phyloP scores from a whole-genome alignment of 1,284 basidiomycete genomes.

The Gymnopus androsaceus region DNA sequence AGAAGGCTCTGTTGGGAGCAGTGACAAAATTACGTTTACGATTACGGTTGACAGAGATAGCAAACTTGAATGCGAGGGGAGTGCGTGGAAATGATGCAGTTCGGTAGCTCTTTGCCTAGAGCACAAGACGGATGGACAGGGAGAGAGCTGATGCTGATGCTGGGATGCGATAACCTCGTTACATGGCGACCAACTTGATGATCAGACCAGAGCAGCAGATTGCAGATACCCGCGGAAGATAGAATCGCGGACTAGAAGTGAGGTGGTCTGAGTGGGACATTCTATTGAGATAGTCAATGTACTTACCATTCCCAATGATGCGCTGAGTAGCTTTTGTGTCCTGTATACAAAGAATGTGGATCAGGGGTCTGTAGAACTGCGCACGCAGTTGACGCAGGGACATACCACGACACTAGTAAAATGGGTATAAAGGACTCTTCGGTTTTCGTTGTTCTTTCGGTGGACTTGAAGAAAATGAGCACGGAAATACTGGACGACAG shows the following conservation, averaged over 20 bases:
- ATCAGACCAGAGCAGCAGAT: constrained; percentile 66
- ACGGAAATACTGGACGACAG: constrained; percentile 79
- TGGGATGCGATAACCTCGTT: no score
- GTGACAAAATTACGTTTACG: no score
- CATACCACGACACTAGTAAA: constrained; percentile 77
- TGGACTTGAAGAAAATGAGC: constrained; percentile 83
- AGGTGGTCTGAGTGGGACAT: constrained; percentile 15
- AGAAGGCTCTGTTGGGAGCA: no score
- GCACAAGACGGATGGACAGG: no score
- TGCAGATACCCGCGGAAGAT: constrained; percentile 74
- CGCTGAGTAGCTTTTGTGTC: constrained; percentile 80
- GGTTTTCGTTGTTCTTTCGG: constrained; percentile 74
- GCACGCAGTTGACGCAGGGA: constrained; percentile 19
- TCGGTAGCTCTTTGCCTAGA: no score
- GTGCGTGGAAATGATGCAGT: neutral
- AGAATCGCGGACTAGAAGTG: constrained; percentile 66
- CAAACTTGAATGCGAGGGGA: neutral
- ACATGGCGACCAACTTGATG: no score
- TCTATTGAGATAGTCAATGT: neutral
- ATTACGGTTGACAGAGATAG: no score
- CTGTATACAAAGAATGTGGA: constrained; percentile 34
- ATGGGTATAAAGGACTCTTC: constrained; percentile 76
- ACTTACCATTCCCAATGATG: constrained; percentile 76
- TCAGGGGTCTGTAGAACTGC: neutral
- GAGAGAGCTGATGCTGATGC: no score